phyloP scores from a whole-genome alignment of 495 filamentous ascomycete species.

The Penicillium pancosmium region DNA sequence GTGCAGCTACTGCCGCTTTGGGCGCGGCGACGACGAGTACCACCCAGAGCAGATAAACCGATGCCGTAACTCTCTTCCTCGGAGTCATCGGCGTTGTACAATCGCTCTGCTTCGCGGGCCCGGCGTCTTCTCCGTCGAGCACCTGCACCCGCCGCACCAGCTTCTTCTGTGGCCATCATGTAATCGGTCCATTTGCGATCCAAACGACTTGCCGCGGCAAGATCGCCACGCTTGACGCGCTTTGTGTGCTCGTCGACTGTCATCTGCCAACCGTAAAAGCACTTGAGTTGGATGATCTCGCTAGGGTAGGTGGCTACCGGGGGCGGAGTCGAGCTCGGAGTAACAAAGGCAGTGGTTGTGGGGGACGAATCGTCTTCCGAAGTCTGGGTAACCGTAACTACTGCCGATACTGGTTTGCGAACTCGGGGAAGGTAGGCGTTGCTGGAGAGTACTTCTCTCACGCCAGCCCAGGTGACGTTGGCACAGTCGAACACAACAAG shows the following conservation, averaged over 20 bases:
- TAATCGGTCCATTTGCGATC: constrained; percentile 93
- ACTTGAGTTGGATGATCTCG: constrained; percentile 83
- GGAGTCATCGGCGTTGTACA: constrained; percentile 75
- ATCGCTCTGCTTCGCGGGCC: constrained; percentile 72
- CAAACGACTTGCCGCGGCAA: constrained; percentile 67
- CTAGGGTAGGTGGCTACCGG: constrained; percentile 55
- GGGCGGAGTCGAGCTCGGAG: constrained; percentile 37
- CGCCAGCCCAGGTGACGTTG: constrained; percentile 89
- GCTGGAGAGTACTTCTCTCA: constrained; percentile 80
- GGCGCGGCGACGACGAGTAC: constrained; percentile 51
- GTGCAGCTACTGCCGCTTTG: constrained; percentile 57
- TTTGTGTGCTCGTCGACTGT: constrained; percentile 92
- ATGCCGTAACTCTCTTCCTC: constrained; percentile 49
- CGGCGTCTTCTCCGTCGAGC: constrained; percentile 69
- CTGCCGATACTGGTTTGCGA: constrained; percentile 31
- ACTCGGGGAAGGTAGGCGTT: constrained; percentile 68
- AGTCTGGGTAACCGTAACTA: constrained; percentile 33
- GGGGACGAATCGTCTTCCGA: constrained; percentile 32
- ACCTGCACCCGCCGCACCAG: constrained; percentile 67
- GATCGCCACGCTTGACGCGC: constrained; percentile 75
- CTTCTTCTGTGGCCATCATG: constrained; percentile 90
- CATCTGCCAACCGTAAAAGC: constrained; percentile 93
- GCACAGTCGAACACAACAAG: constrained; percentile 90
- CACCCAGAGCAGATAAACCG: constrained; percentile 29
- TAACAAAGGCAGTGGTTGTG: constrained; percentile 31